Conservation (phyloP, 108 stramenopile genomes). For the Discostella pseudostelligera region DNA sequence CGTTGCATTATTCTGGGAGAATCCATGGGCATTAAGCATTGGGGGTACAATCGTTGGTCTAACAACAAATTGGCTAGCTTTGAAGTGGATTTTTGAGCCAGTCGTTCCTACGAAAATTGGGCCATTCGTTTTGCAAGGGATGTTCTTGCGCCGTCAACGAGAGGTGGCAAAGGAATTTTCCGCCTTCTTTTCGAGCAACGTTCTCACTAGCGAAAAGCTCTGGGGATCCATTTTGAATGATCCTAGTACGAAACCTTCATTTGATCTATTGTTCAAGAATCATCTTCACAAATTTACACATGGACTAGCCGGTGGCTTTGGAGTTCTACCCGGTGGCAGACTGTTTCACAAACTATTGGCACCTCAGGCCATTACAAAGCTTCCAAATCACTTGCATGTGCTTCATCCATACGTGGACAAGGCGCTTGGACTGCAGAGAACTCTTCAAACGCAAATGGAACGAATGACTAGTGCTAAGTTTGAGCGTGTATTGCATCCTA, state of each 20-base stretch:
- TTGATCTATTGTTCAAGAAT: slow-evolving; percentile 51
- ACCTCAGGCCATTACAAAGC: slow-evolving; percentile 49
- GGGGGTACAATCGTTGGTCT: slow-evolving; percentile 90
- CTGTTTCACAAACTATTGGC: slow-evolving; percentile 46
- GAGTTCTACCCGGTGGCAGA: slow-evolving; percentile 42
- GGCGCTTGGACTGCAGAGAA: slow-evolving; percentile 72
- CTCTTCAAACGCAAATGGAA: slow-evolving; percentile 85
- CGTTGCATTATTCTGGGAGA: slow-evolving; percentile 91
- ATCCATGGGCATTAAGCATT: slow-evolving; percentile 89
- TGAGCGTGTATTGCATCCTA: slow-evolving; percentile 91
- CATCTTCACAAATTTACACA: slow-evolving; percentile 62
- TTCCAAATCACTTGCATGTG: slow-evolving; percentile 76
- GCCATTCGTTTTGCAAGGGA: slow-evolving; percentile 90
- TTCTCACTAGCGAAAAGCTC: slow-evolving; percentile 72
- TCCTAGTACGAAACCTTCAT: slow-evolving; percentile 63
- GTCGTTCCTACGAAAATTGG: slow-evolving; percentile 89
- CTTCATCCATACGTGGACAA: slow-evolving; percentile 82
- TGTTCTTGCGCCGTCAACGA: slow-evolving; percentile 88
- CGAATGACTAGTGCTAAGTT: slow-evolving; percentile 83
- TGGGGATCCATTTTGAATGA: slow-evolving; percentile 81
- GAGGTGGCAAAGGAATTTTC: slow-evolving; percentile 85
- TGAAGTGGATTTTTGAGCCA: slow-evolving; percentile 95
- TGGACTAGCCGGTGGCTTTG: slow-evolving; percentile 56
- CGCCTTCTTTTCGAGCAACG: slow-evolving; percentile 78
- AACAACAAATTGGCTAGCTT: slow-evolving; percentile 91